Evolutionary conservation across 495 filamentous ascomycete genomes (phyloP).

Genomic region (Penicillium lividum): DNA sequence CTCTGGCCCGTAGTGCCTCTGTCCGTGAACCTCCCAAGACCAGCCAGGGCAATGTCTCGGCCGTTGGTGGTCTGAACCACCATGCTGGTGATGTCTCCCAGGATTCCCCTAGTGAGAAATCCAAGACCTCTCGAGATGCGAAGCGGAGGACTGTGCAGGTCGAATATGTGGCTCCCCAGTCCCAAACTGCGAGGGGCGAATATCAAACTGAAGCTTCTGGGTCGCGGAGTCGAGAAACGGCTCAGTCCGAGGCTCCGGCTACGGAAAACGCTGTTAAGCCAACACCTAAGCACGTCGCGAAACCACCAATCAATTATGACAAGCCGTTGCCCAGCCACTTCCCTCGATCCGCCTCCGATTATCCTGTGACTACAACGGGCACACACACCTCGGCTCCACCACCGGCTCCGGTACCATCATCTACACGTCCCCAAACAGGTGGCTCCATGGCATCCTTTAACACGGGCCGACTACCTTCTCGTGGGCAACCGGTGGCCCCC

Average conservation of each 20-base stretch:
- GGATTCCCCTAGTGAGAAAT: conserved; percentile 61
- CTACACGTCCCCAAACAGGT: conserved; percentile 73
- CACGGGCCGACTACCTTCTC: conserved; percentile 65
- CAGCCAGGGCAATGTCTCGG: conserved; percentile 53
- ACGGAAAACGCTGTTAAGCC: conserved; percentile 13
- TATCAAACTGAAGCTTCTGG: conserved; percentile 21
- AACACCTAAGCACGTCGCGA: conserved; percentile 9
- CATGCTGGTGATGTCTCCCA: conserved; percentile 78
- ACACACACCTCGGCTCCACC: conserved; percentile 46
- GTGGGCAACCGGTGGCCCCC: conserved; percentile 83
- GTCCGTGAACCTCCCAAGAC: conserved; percentile 85
- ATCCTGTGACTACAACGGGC: conserved; percentile 38
- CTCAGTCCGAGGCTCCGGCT: conserved; percentile 16
- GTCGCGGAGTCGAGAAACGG: conserved; percentile 22
- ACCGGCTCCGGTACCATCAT: conserved; percentile 49
- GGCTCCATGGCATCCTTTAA: conserved; percentile 75
- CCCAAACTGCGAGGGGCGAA: conserved; percentile 73
- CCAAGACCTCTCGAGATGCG: conserved; percentile 70
- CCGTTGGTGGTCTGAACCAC: conserved; percentile 67
- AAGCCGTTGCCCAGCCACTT: conserved; percentile 43
- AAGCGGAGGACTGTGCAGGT: conserved; percentile 96
- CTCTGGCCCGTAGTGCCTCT: conserved; percentile 80
- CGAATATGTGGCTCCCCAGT: conserved; percentile 93
- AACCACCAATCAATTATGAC: conserved; percentile 27
- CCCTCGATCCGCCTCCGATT: conserved; percentile 59